A percentile compares a stretch with the other conserved stretches of the same genome.
These are phyloP conservation scores for Bimuria novae-zelandiae DNA, from an alignment of 2,329 filamentous ascomycete genomes.

Conservation along the genomic window DNA sequence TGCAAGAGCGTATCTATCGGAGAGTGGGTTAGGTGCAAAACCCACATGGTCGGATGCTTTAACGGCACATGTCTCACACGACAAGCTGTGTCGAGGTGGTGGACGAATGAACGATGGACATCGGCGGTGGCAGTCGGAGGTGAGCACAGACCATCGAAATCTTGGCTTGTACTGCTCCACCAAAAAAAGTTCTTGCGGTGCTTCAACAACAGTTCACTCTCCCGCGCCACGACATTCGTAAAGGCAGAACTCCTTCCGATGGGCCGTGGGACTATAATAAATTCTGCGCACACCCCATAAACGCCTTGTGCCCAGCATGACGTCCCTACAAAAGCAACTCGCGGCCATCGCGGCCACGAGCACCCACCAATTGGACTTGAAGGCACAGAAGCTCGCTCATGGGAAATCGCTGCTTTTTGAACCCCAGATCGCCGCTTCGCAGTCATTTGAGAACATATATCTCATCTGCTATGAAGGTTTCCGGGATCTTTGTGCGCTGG, in stretches of 20 bases:
- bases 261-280: slow-evolving; percentile 18
- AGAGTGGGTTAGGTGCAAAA: too few species aligned
- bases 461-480: slow-evolving; percentile 87
- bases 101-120: neutral
- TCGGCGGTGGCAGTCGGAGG: slow-evolving; percentile 7
- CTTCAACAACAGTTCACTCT: neutral
- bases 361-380: slow-evolving; percentile 87
- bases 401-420: slow-evolving; percentile 96
- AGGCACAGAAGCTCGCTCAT: slow-evolving; percentile 88
- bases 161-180: slow-evolving; percentile 19
- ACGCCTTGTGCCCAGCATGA: slow-evolving; percentile 60
- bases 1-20: too few species aligned
- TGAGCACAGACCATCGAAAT: slow-evolving; percentile 25
- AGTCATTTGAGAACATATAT: slow-evolving; percentile 89
- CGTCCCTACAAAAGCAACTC: slow-evolving; percentile 89
- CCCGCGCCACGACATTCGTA: slow-evolving; percentile 23
- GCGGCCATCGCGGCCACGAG: slow-evolving; percentile 89
- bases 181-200: slow-evolving; percentile 6
- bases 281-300: neutral
- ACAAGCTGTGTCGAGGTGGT: neutral
- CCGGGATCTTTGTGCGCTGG: slow-evolving; percentile 86
- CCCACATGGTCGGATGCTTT: neutral
- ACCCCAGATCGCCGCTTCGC: slow-evolving; percentile 77
- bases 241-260: slow-evolving; percentile 28
- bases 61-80: neutral